Base-by-base conservation (phyloP, 805 yeast species). In the Teunomyces funiuensis region DNA sequence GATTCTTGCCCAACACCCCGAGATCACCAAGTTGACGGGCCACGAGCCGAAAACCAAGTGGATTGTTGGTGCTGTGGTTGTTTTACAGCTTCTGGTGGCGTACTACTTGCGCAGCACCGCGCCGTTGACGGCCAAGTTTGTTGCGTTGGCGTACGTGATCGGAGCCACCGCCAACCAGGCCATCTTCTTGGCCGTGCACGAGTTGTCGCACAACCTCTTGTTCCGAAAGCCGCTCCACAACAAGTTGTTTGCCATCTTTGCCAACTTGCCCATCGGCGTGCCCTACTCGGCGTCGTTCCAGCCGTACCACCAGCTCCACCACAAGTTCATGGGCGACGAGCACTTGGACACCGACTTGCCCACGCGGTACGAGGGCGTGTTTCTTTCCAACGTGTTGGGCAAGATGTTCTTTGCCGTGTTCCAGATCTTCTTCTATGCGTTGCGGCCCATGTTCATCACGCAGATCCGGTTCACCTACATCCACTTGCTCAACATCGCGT, bases 301-400 rank as follows among this genome's bases (percentile, higher is more conserved):
- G 46, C 96, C 96, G 6, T 89, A 89, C 61, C 97, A 89, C 57
- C 88, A 88, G 60, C 69, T 89, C 27, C 97, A 89, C 57, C 97
- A 89, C 66, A 89, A 89, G 62, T 88, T 85, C 55, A 65, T 86
- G 55, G 97, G 97, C 14, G 96, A 89, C 58, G 85, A 81, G 53
- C 71, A 74, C 39, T 79, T 79, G 52, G 97, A 89, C 64, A 85
- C 97, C 0, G 97, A 89, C 60, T 69, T 89, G 47, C 97, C 97
- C 26, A 89, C 97, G 0, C 58, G 65, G 17, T 73, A 80, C 25
- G 97, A 89, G 62, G 93, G 95, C 0, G 31, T 83, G 0, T 56
- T 89, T 5, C 69, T 89, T 26, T 82, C 89, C 17, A 85, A 80
- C 49, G 79, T 88, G 2, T 73, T 87, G 33, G 97, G 97, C 1